Conservation (phyloP, 176 grass and related monocot genomes). For the Hyparrhenia diplandra region DNA sequence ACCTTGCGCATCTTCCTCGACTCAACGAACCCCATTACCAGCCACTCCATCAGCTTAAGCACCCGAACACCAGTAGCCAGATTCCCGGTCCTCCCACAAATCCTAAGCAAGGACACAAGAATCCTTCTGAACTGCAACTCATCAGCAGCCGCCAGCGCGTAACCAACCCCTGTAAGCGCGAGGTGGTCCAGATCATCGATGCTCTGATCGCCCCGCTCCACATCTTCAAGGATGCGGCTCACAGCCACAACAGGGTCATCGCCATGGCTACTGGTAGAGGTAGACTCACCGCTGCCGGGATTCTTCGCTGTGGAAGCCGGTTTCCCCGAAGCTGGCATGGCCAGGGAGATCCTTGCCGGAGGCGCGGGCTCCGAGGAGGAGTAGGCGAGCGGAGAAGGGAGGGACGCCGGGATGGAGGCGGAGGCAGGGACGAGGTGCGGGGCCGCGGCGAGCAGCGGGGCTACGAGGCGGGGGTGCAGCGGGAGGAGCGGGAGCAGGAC, state of each 20-base stretch:
- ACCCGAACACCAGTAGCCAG: slow-evolving; percentile 46
- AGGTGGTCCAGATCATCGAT: slow-evolving; percentile 28
- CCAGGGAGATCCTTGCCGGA: not conserved
- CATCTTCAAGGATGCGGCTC: slow-evolving; percentile 8
- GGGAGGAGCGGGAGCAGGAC: slow-evolving; percentile 50
- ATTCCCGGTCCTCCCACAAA: slow-evolving; percentile 28
- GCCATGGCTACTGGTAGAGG: not conserved
- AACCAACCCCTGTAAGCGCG: slow-evolving; percentile 56
- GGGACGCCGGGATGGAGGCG: slow-evolving; percentile 17
- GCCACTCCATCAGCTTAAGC: slow-evolving; percentile 78
- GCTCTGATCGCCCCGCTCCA: not conserved
- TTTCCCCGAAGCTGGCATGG: not conserved
- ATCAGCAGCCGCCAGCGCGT: slow-evolving; percentile 38
- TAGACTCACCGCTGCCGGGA: slow-evolving; percentile 2
- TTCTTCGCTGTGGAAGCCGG: not conserved
- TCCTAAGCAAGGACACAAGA: slow-evolving; percentile 33
- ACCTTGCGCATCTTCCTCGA: slow-evolving; percentile 51
- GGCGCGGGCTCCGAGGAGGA: slow-evolving; percentile 47
- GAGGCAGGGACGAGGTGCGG: slow-evolving; percentile 23
- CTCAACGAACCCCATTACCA: slow-evolving; percentile 49
- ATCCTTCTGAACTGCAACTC: slow-evolving; percentile 35
- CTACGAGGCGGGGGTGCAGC: slow-evolving; percentile 41
- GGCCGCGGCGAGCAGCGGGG: slow-evolving; percentile 44
- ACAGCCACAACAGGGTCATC: slow-evolving; percentile 9
- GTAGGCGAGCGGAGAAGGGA: slow-evolving; percentile 20